These are phyloP conservation scores for Blastobotrys capitulatus DNA, from an alignment of 1,139 yeast species.

Conservation along the genomic window DNA sequence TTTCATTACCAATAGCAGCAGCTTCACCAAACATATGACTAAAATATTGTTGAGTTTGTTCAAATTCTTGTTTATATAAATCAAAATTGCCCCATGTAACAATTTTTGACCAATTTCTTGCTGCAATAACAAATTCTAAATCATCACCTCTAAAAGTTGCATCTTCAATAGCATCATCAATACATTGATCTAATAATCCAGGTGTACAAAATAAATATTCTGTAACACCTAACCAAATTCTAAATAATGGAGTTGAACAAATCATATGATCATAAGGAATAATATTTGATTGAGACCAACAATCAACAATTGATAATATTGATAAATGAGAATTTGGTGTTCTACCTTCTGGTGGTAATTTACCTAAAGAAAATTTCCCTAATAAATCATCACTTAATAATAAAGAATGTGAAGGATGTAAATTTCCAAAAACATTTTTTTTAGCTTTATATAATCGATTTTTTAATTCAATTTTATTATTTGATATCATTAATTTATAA, in stretches of 20 bases:
- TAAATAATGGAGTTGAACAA: constrained; percentile 88
- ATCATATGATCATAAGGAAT: constrained; percentile 95
- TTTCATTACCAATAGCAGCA: constrained; percentile 84
- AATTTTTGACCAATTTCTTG: constrained; percentile 66
- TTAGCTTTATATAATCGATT: constrained; percentile 62
- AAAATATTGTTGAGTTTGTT: constrained; percentile 73
- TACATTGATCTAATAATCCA: constrained; percentile 69
- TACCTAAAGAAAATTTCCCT: constrained; percentile 72
- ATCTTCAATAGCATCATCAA: constrained; percentile 63
- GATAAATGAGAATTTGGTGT: constrained; percentile 89
- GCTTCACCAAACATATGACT: constrained; percentile 87
- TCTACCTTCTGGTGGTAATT: constrained; percentile 63
- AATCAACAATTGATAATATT: constrained; percentile 83
- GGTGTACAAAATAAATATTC: constrained; percentile 88
- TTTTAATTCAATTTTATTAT: constrained; percentile 51
- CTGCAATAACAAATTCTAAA: constrained; percentile 48
- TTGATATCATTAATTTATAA: constrained; percentile 76
- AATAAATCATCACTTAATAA: constrained; percentile 74
- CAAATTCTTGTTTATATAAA: constrained; percentile 66
- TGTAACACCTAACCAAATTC: constrained; percentile 90
- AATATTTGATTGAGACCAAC: constrained; percentile 81
- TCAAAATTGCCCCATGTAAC: constrained; percentile 73
- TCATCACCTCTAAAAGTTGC: constrained; percentile 79
- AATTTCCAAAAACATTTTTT: constrained; percentile 67
- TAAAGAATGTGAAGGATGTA: constrained; percentile 48